Conservation (phyloP, 176 grass and related monocot species). For the Olyra latifolia region DNA sequence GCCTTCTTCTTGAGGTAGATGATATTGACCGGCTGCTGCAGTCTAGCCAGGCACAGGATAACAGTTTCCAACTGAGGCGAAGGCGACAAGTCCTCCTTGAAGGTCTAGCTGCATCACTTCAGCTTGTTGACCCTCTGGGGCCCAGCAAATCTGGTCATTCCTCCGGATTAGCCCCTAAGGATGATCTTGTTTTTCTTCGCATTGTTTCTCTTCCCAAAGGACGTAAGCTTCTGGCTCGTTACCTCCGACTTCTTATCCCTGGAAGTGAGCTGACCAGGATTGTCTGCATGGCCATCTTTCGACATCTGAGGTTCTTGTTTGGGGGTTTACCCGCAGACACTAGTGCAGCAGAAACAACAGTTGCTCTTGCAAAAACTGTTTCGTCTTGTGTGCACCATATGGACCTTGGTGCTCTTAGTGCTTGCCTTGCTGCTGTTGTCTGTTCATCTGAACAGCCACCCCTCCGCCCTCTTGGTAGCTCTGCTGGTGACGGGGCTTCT, state of each 20-base stretch:
- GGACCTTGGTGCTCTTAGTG: conserved; percentile 84
- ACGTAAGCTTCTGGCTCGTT: conserved; percentile 73
- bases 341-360: conserved; percentile 75
- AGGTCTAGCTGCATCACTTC: conserved; percentile 88
- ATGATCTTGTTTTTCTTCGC: conserved; percentile 93
- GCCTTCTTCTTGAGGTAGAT: conserved; percentile 90
- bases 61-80: conserved; percentile 74
- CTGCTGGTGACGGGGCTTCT: conserved; percentile 88
- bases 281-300: conserved; percentile 96
- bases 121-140: conserved; percentile 87
- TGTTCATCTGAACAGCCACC: conserved; percentile 99
- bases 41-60: conserved; percentile 81
- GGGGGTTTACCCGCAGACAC: conserved; percentile 76
- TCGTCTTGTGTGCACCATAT: conserved; percentile 71
- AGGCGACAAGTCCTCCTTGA: conserved; percentile 82
- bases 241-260: conserved; percentile 71
- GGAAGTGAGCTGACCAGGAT: conserved; percentile 82
- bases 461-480: conserved; percentile 84
- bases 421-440: conserved; percentile 95
- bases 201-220: conserved; percentile 92
- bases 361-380: conserved; percentile 66
- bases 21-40: conserved; percentile 84
- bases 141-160: conserved; percentile 62
- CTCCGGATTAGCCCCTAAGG: conserved; percentile 70
- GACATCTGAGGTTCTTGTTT: conserved; percentile 93